Conservation (phyloP, 495 filamentous ascomycete genomes). For the Penicillium herquei region DNA sequence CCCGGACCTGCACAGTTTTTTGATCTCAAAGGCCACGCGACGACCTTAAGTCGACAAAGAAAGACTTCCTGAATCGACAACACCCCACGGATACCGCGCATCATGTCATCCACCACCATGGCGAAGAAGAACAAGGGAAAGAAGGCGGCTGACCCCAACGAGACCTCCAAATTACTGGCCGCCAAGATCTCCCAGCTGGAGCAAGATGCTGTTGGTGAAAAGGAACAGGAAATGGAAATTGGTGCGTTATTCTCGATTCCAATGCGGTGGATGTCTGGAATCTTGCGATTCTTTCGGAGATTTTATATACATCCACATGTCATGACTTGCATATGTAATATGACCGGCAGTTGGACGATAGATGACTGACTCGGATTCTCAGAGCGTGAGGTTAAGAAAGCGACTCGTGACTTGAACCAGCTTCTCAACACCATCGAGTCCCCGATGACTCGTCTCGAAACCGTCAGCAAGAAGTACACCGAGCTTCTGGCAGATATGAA, state of each 20-base stretch:
- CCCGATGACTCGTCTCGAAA: constrained; percentile 72
- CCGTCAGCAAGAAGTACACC: constrained; percentile 84
- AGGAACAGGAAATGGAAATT: constrained; percentile 94
- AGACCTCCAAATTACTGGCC: constrained; percentile 84
- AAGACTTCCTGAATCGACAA: background rate
- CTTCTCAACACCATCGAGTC: constrained; percentile 78
- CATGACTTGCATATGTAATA: constrained; percentile 6
- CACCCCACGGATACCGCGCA: background rate
- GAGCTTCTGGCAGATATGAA: constrained; percentile 94
- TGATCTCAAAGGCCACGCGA: constrained; percentile 16
- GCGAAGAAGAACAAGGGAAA: constrained; percentile 71
- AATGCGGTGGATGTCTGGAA: background rate
- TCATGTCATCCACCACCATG: constrained; percentile 45
- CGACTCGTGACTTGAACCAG: constrained; percentile 82
- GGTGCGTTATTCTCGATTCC: constrained; percentile 62
- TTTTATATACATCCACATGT: background rate
- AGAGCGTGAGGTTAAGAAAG: constrained; percentile 88
- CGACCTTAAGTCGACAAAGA: background rate
- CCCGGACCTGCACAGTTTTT: constrained; percentile 22
- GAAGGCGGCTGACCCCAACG: constrained; percentile 73
- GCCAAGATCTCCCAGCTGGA: constrained; percentile 96
- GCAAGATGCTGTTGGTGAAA: constrained; percentile 85
- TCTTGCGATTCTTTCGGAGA: background rate
- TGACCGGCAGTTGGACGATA: background rate
- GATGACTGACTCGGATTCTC: constrained; percentile 25